These are phyloP conservation scores for Termitomyces bulborhizus DNA, from an alignment of 768 basidiomycete species.

Conservation along the genomic window DNA sequence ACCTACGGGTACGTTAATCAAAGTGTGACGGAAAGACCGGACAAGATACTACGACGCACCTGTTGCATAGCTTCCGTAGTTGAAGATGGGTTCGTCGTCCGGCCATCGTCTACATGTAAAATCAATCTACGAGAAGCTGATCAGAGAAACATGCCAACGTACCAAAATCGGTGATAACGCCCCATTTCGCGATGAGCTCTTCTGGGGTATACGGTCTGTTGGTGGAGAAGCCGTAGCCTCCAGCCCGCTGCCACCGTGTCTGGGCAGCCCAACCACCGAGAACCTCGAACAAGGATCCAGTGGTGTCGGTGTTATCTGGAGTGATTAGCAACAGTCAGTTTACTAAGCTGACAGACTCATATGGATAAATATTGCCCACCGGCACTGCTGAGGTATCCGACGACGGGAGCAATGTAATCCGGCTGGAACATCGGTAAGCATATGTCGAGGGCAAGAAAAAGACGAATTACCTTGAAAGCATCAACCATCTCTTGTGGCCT, in stretches of 20 bases:
- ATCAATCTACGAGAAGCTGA: neutral
- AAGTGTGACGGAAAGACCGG: neutral
- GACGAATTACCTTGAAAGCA: conserved; percentile 64
- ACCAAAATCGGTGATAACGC: conserved; percentile 81
- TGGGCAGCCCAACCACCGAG: conserved; percentile 90
- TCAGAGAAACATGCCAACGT: conserved; percentile 17
- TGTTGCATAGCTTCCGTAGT: conserved; percentile 74
- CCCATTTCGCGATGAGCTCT: conserved; percentile 75
- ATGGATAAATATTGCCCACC: conserved; percentile 24
- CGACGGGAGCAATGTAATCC: conserved; percentile 87
- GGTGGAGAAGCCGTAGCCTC: conserved; percentile 83
- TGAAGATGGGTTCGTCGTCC: conserved; percentile 75
- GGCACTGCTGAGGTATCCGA: conserved; percentile 83
- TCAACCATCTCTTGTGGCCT: conserved; percentile 85
- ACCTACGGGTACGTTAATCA: conserved; percentile 21
- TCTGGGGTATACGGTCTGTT: conserved; percentile 74
- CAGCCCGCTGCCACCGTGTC: conserved; percentile 88
- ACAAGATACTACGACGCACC: conserved; percentile 30
- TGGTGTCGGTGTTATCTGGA: conserved; percentile 62
- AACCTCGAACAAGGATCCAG: conserved; percentile 79
- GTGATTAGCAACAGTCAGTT: neutral
- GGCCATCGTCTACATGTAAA: conserved; percentile 55
- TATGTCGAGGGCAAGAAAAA: neutral
- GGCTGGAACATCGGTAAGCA: conserved; percentile 39
- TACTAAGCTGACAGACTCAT: neutral